These are phyloP conservation scores for Holtermannia corniformis DNA, from an alignment of 768 basidiomycete species.

Conservation along the genomic window DNA sequence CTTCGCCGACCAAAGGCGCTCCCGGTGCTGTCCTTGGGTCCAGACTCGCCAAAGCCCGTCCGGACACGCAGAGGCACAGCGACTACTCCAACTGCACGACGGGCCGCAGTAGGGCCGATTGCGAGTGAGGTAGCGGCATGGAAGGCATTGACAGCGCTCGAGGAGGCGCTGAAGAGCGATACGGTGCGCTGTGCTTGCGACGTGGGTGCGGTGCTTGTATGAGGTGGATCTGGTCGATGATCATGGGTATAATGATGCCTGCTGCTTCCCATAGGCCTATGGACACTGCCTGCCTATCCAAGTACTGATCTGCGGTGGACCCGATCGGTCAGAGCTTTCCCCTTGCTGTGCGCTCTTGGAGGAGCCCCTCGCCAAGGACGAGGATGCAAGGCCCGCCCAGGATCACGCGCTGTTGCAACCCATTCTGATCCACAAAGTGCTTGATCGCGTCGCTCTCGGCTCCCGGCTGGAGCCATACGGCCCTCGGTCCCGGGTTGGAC, in stretches of 20 bases:
- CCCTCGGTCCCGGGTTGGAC: conserved; percentile 50
- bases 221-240: no score
- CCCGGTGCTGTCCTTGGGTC: no score
- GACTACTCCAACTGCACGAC: neutral
- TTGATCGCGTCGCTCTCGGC: conserved; percentile 61
- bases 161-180: conserved; percentile 10
- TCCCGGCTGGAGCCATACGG: conserved; percentile 84
- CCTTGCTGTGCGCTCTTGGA: neutral
- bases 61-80: neutral
- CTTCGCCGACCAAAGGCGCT: conserved; percentile 3
- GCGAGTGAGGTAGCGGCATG: conserved; percentile 4
- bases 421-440: conserved; percentile 57
- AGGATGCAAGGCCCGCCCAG: conserved; percentile 76
- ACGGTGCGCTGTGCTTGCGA: no score
- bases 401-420: conserved; percentile 58
- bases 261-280: no score
- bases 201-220: no score
- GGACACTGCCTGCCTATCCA: no score
- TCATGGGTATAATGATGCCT: no score
- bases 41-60: neutral
- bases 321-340: no score
- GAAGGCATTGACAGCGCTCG: conserved; percentile 3
- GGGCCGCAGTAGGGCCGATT: neutral
- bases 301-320: no score
- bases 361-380: conserved; percentile 54